Evolutionary conservation across 768 basidiomycete species (phyloP), one percentile per base, ranked within the genome.

Genomic region (Postia placenta): DNA sequence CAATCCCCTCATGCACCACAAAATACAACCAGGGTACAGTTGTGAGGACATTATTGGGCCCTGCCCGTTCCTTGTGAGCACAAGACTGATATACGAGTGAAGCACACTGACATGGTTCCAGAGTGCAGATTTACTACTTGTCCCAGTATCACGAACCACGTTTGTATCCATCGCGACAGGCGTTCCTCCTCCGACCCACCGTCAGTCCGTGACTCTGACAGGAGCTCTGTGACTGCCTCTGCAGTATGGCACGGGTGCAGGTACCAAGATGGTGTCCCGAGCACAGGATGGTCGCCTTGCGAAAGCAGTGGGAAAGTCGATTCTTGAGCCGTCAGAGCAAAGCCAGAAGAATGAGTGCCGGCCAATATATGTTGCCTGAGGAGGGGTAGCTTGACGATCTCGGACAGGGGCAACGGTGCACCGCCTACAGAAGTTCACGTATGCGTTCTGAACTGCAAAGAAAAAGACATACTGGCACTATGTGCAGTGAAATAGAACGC

Each of bases 211-310:
- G 71, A 63, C 52, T 81, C 85, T 19, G 59, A 56, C 66, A 92
- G 62, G 19, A 95, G 67, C 65, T 94, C 92, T 20, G 69, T 68
- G 1, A 95, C 78, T 1, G 81, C 78, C 27, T 64, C 65, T 9
- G 74, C 73, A 3, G 83, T 87, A 63, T 88, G 82, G 62, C 92
- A 95, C 9, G 92, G 92, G 62, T 95, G 92, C 33, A 95, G 69
- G 59, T 83, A 90, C 90, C 90, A 95, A 48, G 80, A 83, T 7
- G 84, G 82, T 2, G 70, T 79, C 19, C 81, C 84, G 25, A 87
- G 71, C 4, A 74, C 80, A 0, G 91, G 92, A 58, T 94, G 92
- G 49, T 95, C 92, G 7, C 87, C 87, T 57, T 91, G 89, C 11
- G 91, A 88, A 9, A 95, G 67, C 19, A 93, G 64, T 9, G 92